Percentiles rank a stretch among this genome's conserved stretches.
phyloP scores from a whole-genome alignment of 441 rosid species.

The Francoa sonchifolia region DNA sequence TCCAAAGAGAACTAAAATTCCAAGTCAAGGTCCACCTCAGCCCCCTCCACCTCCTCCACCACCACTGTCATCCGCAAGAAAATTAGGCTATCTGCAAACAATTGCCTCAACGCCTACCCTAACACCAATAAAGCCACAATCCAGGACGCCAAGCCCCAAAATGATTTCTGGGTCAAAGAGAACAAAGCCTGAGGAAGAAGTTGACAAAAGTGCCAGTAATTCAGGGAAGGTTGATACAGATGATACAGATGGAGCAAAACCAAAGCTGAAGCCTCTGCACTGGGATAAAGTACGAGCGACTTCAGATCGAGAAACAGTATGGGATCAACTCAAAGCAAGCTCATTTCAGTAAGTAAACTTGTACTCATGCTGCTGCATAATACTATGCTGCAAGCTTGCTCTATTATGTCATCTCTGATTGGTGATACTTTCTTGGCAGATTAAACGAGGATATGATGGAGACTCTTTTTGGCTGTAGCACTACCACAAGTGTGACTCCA shows the following conservation, averaged over 20 bases:
- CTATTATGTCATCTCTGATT: neutral
- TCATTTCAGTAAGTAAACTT: slow-evolving; percentile 53
- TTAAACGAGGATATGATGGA: slow-evolving; percentile 97
- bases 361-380: neutral
- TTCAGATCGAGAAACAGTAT: slow-evolving; percentile 97
- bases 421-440: slow-evolving; percentile 25
- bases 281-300: slow-evolving; percentile 99
- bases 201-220: slow-evolving; percentile 20
- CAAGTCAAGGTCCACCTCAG: slow-evolving; percentile 17
- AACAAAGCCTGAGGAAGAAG: slow-evolving; percentile 25
- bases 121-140: slow-evolving; percentile 20
- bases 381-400: too few relatives aligned
- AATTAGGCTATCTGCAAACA: slow-evolving; percentile 22
- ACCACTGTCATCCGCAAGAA: slow-evolving; percentile 37
- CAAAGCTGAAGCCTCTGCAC: slow-evolving; percentile 82
- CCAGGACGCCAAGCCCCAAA: slow-evolving; percentile 37
- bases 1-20: slow-evolving; percentile 18
- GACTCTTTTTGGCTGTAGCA: slow-evolving; percentile 82
- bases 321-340: slow-evolving; percentile 95
- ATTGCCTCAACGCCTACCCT: slow-evolving; percentile 17
- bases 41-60: slow-evolving; percentile 45
- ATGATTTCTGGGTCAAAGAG: slow-evolving; percentile 13
- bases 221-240: slow-evolving; percentile 46
- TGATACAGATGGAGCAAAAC: slow-evolving; percentile 56
- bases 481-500: slow-evolving; percentile 38